A percentile compares a stretch with the other conserved stretches of the same genome.
These are phyloP conservation scores for thale cress (Arabidopsis thaliana) DNA, from an alignment of 345 rosid species.

Conservation along the genomic window DNA sequence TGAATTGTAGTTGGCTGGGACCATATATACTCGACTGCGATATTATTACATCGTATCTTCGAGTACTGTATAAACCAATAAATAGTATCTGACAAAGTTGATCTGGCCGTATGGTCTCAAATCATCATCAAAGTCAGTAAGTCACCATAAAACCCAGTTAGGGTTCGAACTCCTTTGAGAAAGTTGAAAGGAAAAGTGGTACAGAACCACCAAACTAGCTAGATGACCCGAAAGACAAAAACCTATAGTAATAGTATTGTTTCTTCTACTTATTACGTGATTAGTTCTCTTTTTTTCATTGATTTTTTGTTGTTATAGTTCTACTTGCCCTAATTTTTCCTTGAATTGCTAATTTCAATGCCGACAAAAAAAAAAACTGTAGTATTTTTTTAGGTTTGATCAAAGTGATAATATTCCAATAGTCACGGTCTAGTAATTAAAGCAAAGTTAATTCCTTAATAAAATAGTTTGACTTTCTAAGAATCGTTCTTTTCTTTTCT, in stretches of 20 bases:
- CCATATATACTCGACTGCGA: slow-evolving; percentile 13
- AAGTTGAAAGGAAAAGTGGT: background rate
- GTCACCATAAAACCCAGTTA: background rate
- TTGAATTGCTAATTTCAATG: background rate
- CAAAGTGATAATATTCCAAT: background rate
- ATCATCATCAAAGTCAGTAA: background rate
- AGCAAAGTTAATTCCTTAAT: background rate
- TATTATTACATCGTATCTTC: background rate
- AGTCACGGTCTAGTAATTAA: too few species aligned
- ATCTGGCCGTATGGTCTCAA: background rate
- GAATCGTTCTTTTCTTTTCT: background rate
- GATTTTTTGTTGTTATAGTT: background rate
- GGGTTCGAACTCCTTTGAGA: background rate
- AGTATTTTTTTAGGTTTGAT: background rate
- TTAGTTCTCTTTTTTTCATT: background rate
- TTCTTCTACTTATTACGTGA: background rate
- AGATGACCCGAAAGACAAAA: background rate
- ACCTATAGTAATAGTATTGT: background rate
- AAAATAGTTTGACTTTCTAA: background rate
- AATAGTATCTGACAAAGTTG: background rate
- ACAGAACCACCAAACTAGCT: background rate
- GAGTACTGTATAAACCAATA: background rate
- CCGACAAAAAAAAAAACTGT: background rate
- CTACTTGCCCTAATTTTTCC: background rate
- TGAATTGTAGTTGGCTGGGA: background rate